Evolutionary conservation across 2,329 filamentous ascomycete genomes (phyloP).

Genomic region (Hirsutella thompsonii): DNA sequence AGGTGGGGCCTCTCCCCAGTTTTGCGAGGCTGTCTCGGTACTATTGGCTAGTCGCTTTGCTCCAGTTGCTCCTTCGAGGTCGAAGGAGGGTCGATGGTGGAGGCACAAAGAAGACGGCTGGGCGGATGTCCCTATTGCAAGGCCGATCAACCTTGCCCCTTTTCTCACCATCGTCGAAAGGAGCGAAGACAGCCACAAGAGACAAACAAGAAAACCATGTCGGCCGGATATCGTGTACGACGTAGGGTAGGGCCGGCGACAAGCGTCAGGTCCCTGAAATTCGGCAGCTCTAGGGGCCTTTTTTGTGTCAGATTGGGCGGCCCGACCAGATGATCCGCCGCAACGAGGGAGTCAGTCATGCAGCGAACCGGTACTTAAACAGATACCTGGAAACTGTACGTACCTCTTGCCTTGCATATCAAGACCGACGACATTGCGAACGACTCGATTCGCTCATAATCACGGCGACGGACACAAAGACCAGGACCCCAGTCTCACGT

Average conservation of each 20-base stretch:
- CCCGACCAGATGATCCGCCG: constrained; percentile 2
- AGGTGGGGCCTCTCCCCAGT: neutral
- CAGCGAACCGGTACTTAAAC: no score
- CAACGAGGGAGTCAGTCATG: neutral
- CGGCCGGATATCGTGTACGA: no score
- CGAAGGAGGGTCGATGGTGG: neutral
- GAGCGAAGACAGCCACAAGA: no score
- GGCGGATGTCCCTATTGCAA: no score
- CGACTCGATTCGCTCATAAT: no score
- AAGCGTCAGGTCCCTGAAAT: neutral
- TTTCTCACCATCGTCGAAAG: no score
- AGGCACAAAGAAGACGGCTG: neutral
- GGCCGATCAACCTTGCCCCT: no score
- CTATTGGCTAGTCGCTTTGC: neutral
- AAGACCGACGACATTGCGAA: no score
- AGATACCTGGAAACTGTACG: no score
- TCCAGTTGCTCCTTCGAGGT: neutral
- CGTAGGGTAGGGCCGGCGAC: neutral
- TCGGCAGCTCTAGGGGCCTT: neutral
- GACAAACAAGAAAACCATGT: no score
- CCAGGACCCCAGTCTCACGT: neutral
- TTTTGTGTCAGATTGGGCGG: constrained; percentile 1
- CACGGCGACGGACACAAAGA: no score
- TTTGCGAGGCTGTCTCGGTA: neutral
- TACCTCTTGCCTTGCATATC: no score